These are phyloP conservation scores for Pistacia vera DNA, from an alignment of 345 rosid species.

Conservation along the genomic window DNA sequence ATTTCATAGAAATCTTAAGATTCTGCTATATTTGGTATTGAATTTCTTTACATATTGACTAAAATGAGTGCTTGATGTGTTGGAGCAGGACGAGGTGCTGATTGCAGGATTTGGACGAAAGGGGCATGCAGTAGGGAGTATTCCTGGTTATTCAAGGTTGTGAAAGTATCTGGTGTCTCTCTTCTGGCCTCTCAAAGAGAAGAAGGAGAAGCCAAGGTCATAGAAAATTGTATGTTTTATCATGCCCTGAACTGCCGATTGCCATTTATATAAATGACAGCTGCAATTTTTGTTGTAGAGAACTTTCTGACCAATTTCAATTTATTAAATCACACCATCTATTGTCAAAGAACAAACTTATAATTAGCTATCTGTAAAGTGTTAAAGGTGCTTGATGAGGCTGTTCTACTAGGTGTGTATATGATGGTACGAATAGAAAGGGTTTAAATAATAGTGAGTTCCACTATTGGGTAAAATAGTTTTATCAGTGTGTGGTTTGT, in stretches of 20 bases:
- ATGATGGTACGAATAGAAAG: too few relatives aligned
- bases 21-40: too few relatives aligned
- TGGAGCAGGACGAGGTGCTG: too few relatives aligned
- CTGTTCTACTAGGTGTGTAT: too few relatives aligned
- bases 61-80: too few relatives aligned
- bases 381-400: not conserved
- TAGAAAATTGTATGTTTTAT: not conserved
- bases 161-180: constrained; percentile 49
- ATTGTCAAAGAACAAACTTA: not conserved
- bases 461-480: not conserved
- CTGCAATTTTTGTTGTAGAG: not conserved
- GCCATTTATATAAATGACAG: not conserved
- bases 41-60: too few relatives aligned
- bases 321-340: not conserved
- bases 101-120: too few relatives aligned
- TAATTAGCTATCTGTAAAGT: not conserved
- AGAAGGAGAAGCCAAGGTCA: constrained; percentile 51
- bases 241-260: not conserved
- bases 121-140: too few relatives aligned
- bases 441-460: not conserved
- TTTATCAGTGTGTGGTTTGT: not conserved
- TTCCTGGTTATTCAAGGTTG: constrained; percentile 56
- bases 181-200: constrained; percentile 43
- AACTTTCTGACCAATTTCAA: not conserved
- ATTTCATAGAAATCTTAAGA: too few relatives aligned